phyloP scores from a whole-genome alignment of 2,329 filamentous ascomycete species.

The Monosporascus sp. region DNA sequence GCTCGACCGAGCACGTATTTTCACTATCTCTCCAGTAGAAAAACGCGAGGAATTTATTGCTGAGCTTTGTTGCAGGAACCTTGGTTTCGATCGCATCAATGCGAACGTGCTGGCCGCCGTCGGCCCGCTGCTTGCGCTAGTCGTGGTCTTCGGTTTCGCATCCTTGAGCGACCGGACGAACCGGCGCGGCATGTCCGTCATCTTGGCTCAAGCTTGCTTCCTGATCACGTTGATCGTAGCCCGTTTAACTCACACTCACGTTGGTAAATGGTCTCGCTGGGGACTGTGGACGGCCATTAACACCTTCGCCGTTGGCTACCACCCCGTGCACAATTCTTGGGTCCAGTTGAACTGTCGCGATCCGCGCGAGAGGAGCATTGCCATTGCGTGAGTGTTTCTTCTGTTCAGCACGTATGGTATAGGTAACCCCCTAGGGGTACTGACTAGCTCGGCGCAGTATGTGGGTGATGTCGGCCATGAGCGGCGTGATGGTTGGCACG shows the following conservation, averaged over 20 bases:
- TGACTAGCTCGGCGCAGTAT: constrained; percentile 16
- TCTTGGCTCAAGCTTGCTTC: constrained; percentile 39
- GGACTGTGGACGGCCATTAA: constrained; percentile 48
- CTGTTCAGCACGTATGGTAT: neutral
- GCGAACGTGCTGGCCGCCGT: constrained; percentile 43
- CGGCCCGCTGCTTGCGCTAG: constrained; percentile 37
- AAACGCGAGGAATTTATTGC: too few species aligned
- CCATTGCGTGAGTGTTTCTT: constrained; percentile 34
- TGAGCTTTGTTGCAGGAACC: constrained; percentile 19
- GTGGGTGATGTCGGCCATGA: constrained; percentile 47
- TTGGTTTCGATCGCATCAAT: constrained; percentile 38
- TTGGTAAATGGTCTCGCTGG: constrained; percentile 42
- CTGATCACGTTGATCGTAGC: constrained; percentile 37
- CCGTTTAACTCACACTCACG: constrained; percentile 33
- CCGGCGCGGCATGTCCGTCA: constrained; percentile 36
- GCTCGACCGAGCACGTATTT: neutral
- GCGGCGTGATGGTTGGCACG: constrained; percentile 44
- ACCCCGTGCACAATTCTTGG: constrained; percentile 49
- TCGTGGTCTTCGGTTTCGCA: constrained; percentile 42
- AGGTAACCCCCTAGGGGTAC: too few species aligned
- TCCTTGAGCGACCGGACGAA: constrained; percentile 42
- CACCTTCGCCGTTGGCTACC: constrained; percentile 45
- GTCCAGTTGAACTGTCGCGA: constrained; percentile 45
- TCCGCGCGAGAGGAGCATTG: constrained; percentile 40
- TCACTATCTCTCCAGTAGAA: too few species aligned